Evolutionary conservation across 2,329 filamentous ascomycete genomes (phyloP), one percentile per base, ranked within the genome.

Genomic region (Aspergillus sp.): DNA sequence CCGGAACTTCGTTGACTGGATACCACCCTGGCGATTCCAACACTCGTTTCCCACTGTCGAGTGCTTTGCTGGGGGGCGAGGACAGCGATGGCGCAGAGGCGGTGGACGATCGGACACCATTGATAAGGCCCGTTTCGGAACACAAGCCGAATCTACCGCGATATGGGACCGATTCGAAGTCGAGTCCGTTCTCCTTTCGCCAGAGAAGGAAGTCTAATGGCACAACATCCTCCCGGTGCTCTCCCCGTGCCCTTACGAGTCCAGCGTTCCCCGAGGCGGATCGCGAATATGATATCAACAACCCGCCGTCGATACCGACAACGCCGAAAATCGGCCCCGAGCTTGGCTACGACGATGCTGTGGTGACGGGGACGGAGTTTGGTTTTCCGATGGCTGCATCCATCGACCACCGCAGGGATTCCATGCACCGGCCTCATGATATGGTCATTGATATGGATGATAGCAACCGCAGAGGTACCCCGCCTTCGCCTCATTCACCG

Each of bases 261-360:
- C 62, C 67, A 18, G 52, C 60, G 1, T 59, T 67, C 22, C 65
- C 63, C 4, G 64, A 66, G 6, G 60, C 56, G 16, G 70, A 72
- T 47, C 71, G 70, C 9, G 80, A 82, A 51, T 86, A 86, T 73
- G 82, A 88, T 77, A 81, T 88, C 63, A 88, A 88, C 71, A 88
- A 88, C 62, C 86, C 86, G 11, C 86, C 86, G 0, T 88, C 86
- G 0, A 79, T 87, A 24, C 86, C 86, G 2, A 79, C 79, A 2
- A 86, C 85, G 54, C 86, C 86, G 0, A 81, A 80, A 50, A 64
- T 84, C 39, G 82, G 83, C 5, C 74, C 81, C 2, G 80, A 83
- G 4, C 77, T 82, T 66, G 78, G 77, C 7, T 82, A 81, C 56
- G 83, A 86, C 63, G 85, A 87, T 79, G 80, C 78, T 4, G 73